These are phyloP conservation scores for Trichosporon ovoides DNA, from an alignment of 1,284 basidiomycete genomes.

Conservation along the genomic window DNA sequence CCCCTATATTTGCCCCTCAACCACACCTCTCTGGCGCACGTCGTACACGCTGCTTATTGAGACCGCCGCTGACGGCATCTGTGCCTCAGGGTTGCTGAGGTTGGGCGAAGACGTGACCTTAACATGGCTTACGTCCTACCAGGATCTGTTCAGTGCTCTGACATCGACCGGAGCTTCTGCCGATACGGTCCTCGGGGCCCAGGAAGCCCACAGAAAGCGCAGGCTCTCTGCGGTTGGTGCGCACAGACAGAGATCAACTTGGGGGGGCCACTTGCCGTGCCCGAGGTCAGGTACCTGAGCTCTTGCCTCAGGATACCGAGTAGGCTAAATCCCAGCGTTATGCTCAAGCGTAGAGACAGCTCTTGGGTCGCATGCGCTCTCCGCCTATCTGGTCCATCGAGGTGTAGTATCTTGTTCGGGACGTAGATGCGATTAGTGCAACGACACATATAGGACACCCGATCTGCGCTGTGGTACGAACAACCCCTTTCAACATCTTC, in stretches of 20 bases:
- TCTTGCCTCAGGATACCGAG: not conserved
- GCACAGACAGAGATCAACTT: not conserved
- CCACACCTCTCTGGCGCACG: not conserved
- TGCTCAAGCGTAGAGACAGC: not conserved
- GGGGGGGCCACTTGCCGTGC: not conserved
- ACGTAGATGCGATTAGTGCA: not conserved
- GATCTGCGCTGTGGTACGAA: not conserved
- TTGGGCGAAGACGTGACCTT: not conserved
- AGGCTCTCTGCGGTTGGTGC: too few species aligned
- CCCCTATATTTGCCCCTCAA: not conserved
- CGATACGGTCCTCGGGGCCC: not conserved
- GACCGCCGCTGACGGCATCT: constrained; percentile 3
- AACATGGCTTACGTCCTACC: not conserved
- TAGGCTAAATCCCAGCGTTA: constrained; percentile 6
- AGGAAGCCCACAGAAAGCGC: not conserved
- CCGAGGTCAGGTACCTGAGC: constrained; percentile 1
- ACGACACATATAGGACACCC: not conserved
- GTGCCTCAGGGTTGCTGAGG: not conserved
- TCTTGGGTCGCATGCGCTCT: constrained; percentile 2
- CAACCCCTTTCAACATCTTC: not conserved
- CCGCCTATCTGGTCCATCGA: not conserved
- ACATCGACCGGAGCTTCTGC: not conserved
- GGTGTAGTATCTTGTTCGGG: not conserved
- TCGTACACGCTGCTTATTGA: not conserved
- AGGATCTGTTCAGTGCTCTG: not conserved